Conservation (phyloP, 441 rosid species). For the Populus tomentosa region DNA sequence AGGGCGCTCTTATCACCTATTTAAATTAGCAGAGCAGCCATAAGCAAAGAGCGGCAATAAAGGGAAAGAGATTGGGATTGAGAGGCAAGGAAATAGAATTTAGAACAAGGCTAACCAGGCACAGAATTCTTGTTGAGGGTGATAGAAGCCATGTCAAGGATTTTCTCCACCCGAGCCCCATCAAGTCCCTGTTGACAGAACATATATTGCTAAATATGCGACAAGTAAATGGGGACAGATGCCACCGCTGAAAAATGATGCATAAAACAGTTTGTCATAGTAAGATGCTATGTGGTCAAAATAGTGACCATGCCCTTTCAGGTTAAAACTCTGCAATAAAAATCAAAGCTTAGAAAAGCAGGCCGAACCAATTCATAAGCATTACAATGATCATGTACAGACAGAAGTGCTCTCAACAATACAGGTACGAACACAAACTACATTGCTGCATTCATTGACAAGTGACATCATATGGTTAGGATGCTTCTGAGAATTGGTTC, state of each 20-base stretch:
- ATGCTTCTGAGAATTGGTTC: too few species aligned
- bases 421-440: too few species aligned
- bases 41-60: not conserved
- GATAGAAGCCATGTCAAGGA: constrained; percentile 89
- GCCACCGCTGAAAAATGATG: not conserved
- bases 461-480: too few species aligned
- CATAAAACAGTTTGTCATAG: not conserved
- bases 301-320: not conserved
- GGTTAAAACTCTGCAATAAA: too few species aligned
- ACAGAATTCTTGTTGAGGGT: constrained; percentile 93
- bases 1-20: constrained; percentile 85
- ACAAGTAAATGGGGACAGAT: not conserved
- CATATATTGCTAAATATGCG: not conserved
- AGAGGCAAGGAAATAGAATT: not conserved
- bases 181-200: constrained; percentile 58
- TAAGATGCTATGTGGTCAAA: not conserved
- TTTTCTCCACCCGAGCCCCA: constrained; percentile 86
- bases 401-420: too few species aligned
- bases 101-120: constrained; percentile 46
- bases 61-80: not conserved
- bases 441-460: too few species aligned
- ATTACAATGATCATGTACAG: not conserved
- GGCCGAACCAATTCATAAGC: too few species aligned
- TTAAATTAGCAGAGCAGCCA: not conserved
- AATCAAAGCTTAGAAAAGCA: too few species aligned